A percentile compares a stretch with the other conserved stretches of the same genome.
Conservation (phyloP, 148 eudicot species). For the Silene uniflora region DNA sequence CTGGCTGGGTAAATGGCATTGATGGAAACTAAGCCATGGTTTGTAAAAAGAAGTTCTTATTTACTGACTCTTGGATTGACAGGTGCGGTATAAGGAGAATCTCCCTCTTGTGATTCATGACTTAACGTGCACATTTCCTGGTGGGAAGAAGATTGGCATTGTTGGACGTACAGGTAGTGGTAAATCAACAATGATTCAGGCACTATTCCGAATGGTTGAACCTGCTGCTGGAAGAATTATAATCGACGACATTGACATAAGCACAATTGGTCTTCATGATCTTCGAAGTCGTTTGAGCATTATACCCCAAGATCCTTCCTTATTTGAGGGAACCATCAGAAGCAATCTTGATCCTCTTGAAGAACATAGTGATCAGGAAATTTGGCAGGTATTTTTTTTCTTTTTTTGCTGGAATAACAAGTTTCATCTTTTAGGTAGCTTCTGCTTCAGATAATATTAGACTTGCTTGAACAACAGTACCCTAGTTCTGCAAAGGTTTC, state of each 20-base stretch:
- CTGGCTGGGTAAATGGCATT: background rate
- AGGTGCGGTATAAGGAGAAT: conserved; percentile 89
- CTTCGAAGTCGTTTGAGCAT: conserved; percentile 92
- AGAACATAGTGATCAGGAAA: conserved; percentile 74
- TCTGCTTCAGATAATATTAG: background rate
- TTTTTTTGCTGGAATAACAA: background rate
- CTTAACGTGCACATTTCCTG: conserved; percentile 76
- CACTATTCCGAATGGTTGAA: conserved; percentile 84
- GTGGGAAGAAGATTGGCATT: conserved; percentile 88
- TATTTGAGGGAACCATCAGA: conserved; percentile 94
- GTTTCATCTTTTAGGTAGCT: background rate
- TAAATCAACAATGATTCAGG: conserved; percentile 89
- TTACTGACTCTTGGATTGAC: conserved; percentile 14
- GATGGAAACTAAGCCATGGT: background rate
- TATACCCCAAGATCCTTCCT: conserved; percentile 95
- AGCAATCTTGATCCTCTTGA: conserved; percentile 89
- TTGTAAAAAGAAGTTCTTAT: background rate
- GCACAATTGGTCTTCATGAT: conserved; percentile 92
- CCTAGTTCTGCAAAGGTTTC: background rate
- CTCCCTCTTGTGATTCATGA: conserved; percentile 91
- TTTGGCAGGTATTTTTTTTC: conserved; percentile 68
- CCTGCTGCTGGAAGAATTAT: conserved; percentile 79
- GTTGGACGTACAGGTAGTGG: conserved; percentile 99
- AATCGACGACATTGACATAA: conserved; percentile 76
- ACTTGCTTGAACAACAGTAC: background rate